These are phyloP conservation scores for Limnanthes douglasii DNA, from an alignment of 345 rosid species.

Conservation along the genomic window DNA sequence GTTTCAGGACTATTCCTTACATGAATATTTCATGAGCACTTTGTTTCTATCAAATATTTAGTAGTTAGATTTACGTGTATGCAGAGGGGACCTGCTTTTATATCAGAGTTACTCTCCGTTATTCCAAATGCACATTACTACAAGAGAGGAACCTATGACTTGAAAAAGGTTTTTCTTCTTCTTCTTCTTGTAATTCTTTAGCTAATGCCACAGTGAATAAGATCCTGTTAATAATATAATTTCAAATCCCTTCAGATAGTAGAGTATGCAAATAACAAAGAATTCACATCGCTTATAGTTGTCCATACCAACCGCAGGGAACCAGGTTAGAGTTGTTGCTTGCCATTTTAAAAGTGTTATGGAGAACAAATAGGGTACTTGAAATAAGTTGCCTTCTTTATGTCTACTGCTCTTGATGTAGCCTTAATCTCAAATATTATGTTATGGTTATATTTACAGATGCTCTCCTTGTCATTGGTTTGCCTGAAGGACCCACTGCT, in stretches of 20 bases:
- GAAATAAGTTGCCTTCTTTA: neutral
- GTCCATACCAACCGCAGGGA: constrained; percentile 87
- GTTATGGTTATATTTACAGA: constrained; percentile 27
- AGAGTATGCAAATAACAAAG: constrained; percentile 73
- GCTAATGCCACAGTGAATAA: neutral
- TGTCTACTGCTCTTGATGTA: neutral
- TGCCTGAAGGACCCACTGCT: constrained; percentile 95
- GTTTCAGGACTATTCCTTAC: no score
- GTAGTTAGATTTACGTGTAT: no score
- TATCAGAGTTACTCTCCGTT: constrained; percentile 57
- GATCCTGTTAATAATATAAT: neutral
- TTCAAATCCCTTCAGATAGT: constrained; percentile 36
- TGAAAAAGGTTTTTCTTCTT: constrained; percentile 52
- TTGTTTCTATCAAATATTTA: no score
- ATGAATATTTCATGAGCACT: no score
- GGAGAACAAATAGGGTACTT: no score
- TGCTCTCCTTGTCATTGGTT: constrained; percentile 63
- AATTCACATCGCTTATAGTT: constrained; percentile 62
- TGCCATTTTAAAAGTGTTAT: neutral
- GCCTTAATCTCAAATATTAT: neutral
- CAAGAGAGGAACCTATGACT: constrained; percentile 82
- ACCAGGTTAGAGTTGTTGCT: constrained; percentile 42
- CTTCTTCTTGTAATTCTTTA: neutral
- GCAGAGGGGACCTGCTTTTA: constrained; percentile 84
- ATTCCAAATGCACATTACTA: constrained; percentile 74